Evolutionary conservation across 208 protist species (phyloP).

Genomic region (Strigomonas culicis): DNA sequence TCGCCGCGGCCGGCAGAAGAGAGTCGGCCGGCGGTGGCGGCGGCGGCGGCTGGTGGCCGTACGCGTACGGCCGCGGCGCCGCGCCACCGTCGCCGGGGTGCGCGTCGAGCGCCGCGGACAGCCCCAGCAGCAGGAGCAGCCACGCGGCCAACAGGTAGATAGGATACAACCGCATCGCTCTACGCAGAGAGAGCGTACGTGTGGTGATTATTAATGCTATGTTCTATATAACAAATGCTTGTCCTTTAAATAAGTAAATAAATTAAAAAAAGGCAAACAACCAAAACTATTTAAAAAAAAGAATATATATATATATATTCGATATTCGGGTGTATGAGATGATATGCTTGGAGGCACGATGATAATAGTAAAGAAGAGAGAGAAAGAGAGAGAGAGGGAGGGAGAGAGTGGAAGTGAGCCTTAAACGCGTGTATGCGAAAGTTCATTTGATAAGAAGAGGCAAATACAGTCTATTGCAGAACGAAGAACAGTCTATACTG

Average conservation of each 20-base stretch:
- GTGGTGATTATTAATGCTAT: neutral
- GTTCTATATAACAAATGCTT: conserved; percentile 9
- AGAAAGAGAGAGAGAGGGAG: neutral
- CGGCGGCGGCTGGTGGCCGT: too few relatives aligned
- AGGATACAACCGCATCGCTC: too few relatives aligned
- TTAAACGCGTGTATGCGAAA: neutral
- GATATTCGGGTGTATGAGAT: neutral
- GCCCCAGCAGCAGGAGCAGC: too few relatives aligned
- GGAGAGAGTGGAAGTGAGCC: neutral
- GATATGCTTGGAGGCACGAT: neutral
- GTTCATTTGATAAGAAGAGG: neutral
- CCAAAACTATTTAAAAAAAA: neutral
- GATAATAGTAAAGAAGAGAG: neutral
- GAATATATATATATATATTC: neutral
- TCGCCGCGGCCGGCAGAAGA: neutral
- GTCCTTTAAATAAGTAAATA: conserved; percentile 1
- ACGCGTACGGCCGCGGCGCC: too few relatives aligned
- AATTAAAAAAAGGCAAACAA: neutral
- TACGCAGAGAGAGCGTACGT: too few relatives aligned
- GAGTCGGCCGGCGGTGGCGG: neutral
- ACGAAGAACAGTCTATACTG: neutral
- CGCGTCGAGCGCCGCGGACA: too few relatives aligned
- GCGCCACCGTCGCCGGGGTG: too few relatives aligned
- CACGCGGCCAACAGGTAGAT: too few relatives aligned
- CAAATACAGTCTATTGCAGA: neutral